These are phyloP conservation scores for Blastosporella zonata DNA, from an alignment of 1,284 basidiomycete species.

Conservation along the genomic window DNA sequence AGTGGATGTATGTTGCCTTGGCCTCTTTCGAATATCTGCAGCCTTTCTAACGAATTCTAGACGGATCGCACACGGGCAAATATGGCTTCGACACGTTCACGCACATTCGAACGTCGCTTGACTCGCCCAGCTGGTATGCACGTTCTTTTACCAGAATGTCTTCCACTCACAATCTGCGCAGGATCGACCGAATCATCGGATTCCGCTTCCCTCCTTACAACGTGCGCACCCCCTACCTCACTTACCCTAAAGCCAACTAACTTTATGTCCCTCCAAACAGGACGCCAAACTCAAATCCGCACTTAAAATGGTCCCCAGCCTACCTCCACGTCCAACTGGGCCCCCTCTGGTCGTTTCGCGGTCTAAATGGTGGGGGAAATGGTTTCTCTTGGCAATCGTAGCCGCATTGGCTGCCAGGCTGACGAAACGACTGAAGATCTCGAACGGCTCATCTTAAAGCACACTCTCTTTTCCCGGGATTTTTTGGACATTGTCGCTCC, in stretches of 20 bases:
- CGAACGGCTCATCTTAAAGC: constrained; percentile 8
- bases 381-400: constrained; percentile 38
- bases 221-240: constrained; percentile 31
- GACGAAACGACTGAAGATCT: constrained; percentile 25
- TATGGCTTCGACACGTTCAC: constrained; percentile 69
- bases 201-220: constrained; percentile 67
- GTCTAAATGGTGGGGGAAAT: constrained; percentile 35
- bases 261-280: constrained; percentile 16
- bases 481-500: too few relatives aligned
- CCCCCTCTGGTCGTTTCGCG: constrained; percentile 26
- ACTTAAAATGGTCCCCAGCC: constrained; percentile 24
- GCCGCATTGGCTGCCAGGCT: constrained; percentile 31
- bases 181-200: constrained; percentile 54
- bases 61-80: constrained; percentile 63
- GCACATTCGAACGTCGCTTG: constrained; percentile 57
- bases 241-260: background rate
- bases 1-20: constrained; percentile 58
- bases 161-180: constrained; percentile 21
- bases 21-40: background rate
- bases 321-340: constrained; percentile 42
- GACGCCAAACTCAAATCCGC: constrained; percentile 29
- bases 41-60: constrained; percentile 30
- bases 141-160: background rate
- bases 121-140: constrained; percentile 63
- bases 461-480: too few relatives aligned